Percentiles rank a stretch among this genome's conserved stretches.
Evolutionary conservation across 805 yeast genomes (phyloP).

Genomic region (Tetrapisispora pingtungensis): DNA sequence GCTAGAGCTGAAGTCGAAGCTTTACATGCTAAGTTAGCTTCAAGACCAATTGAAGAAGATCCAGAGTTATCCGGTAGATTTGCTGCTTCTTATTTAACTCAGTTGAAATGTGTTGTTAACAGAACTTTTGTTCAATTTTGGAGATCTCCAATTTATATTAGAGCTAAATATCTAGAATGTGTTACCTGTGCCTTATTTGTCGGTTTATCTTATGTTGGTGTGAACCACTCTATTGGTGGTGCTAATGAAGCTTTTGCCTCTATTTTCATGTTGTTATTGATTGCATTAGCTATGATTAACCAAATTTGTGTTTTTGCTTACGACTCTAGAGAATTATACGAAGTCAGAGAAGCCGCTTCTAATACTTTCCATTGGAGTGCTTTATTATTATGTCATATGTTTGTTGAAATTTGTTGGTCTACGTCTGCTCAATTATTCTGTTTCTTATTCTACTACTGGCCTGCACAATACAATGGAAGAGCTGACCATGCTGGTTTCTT

Average conservation of each 20-base stretch:
- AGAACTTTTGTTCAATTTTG: constrained; percentile 53
- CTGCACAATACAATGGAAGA: constrained; percentile 33
- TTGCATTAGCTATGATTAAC: constrained; percentile 44
- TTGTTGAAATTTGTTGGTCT: constrained; percentile 42
- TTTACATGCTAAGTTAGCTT: constrained; percentile 40
- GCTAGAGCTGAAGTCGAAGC: constrained; percentile 43
- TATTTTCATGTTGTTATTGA: constrained; percentile 44
- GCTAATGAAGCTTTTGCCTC: constrained; percentile 55
- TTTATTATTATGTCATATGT: constrained; percentile 36
- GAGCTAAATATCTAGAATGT: constrained; percentile 46
- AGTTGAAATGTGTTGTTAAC: constrained; percentile 35
- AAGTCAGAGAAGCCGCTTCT: constrained; percentile 65
- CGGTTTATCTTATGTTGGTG: constrained; percentile 57
- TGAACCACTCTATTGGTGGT: constrained; percentile 52
- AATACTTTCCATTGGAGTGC: constrained; percentile 61
- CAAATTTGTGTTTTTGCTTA: constrained; percentile 57
- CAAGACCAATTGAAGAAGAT: constrained; percentile 27
- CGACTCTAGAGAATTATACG: constrained; percentile 52
- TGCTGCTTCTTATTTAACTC: constrained; percentile 37
- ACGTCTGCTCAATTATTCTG: constrained; percentile 34
- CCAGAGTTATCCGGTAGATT: constrained; percentile 33
- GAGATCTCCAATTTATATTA: constrained; percentile 53
- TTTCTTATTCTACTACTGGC: constrained; percentile 41
- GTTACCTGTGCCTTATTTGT: constrained; percentile 47
- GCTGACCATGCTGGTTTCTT: constrained; percentile 46